Percentiles rank a stretch among this genome's conserved stretches.
These are phyloP conservation scores for Dentipellis sp. DNA, from an alignment of 768 basidiomycete genomes.

Conservation along the genomic window DNA sequence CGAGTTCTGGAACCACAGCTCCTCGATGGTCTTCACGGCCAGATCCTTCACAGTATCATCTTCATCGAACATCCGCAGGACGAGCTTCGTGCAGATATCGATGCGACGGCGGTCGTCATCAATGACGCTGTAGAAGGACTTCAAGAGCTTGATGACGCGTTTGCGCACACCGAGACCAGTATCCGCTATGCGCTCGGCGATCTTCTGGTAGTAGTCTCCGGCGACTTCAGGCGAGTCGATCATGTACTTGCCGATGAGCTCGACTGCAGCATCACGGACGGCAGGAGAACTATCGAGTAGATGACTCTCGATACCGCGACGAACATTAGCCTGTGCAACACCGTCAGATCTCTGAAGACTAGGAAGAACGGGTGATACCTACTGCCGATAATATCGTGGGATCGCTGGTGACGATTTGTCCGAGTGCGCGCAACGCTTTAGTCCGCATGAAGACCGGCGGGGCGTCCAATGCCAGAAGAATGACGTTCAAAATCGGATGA, in stretches of 20 bases:
- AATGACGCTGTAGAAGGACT: constrained; percentile 65
- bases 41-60: constrained; percentile 94
- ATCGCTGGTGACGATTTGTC: constrained; percentile 85
- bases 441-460: constrained; percentile 88
- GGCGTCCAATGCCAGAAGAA: constrained; percentile 74
- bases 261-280: constrained; percentile 94
- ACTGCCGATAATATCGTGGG: constrained; percentile 73
- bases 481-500: constrained; percentile 71
- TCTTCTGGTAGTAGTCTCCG: constrained; percentile 78
- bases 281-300: constrained; percentile 87
- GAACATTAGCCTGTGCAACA: constrained; percentile 54
- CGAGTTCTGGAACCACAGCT: constrained; percentile 70
- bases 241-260: constrained; percentile 96
- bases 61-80: constrained; percentile 82
- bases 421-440: constrained; percentile 85
- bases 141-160: constrained; percentile 91
- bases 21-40: constrained; percentile 82
- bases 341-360: not conserved
- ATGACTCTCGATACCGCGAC: constrained; percentile 81
- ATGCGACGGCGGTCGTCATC: constrained; percentile 49
- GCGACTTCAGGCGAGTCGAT: constrained; percentile 84
- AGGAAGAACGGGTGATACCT: constrained; percentile 18
- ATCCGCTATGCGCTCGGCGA: constrained; percentile 92
- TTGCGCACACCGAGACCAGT: constrained; percentile 91
- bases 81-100: constrained; percentile 77